Base-by-base conservation (phyloP, 805 yeast species). In the Debaryomyces hansenii region DNA sequence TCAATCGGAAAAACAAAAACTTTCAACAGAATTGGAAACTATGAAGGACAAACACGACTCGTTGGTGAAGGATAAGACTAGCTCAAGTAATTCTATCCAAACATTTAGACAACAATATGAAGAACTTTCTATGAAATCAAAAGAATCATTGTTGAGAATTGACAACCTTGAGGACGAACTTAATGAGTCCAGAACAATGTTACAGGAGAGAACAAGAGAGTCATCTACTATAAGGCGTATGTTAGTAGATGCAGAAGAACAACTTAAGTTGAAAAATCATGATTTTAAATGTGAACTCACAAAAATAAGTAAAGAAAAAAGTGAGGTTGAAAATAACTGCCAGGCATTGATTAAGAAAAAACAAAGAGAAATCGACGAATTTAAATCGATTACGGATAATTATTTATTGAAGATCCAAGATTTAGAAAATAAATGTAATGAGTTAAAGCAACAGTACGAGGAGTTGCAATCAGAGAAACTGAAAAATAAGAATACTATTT, bases 121-220 rank as follows among this genome's bases (percentile, higher is more conserved):
- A 42, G 96, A 89, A 56, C 62, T 87, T 41, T 59, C 75, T 2
- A 78, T 86, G 76, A 80, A 87, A 44, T 66, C 83, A 34, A 78
- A 79, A 49, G 98, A 94, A 55, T 70, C 83, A 1, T 76, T 74
- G 37, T 73, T 73, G 44, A 77, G 80, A 51, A 72, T 80, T 18
- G 90, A 87, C 46, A 78, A 82, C 1, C 62, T 91, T 24, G 90
- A 87, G 54, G 96, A 90, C 46, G 97, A 91, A 58, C 67, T 92
- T n/a, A 70, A 78, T 9, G 97, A 91, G 47, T 72, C 87, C 4
- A 78, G 89, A 45, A 77, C 80, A 28, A 72, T 84, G 63, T 65
- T 91, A 2, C 94, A 85, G 58, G 96, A 90, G 57, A 79, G 96
- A 49, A 82, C 87, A 0, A 74, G 91, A 42, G 98, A 92, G 64